Base-by-base conservation (phyloP, 1,139 yeast species). In the Pichiaceae sp. region DNA sequence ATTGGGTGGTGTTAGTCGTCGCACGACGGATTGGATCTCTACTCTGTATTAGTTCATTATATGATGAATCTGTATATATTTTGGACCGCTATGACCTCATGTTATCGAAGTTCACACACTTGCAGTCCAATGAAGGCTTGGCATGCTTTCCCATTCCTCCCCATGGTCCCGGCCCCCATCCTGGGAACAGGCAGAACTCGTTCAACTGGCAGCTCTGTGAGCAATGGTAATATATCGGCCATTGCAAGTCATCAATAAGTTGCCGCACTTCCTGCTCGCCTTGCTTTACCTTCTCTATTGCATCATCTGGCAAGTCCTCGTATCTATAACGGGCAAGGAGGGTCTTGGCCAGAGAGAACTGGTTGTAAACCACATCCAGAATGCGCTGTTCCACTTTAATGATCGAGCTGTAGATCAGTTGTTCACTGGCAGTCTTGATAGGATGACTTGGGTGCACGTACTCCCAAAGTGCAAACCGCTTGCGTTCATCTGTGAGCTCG, bases 81-180 rank as follows among this genome's bases (percentile, higher is more conserved):
- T n/a, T n/a, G n/a, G n/a, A n/a, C n/a, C n/a, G n/a, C n/a, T n/a
- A n/a, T n/a, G n/a, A n/a, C n/a, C n/a, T n/a, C n/a, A n/a, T n/a
- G n/a, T n/a, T n/a, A n/a, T n/a, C n/a, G 24, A 7, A 21, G 11
- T 11, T 11, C 9, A 21, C 11, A 11, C 24, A 21, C 11, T 21
- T 21, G 24, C 24, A 21, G 11, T 21, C 11, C 9, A 7, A 21
- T 11, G 24, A 11, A 7, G 24, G 24, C 11, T 21, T 21, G 24
- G 9, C 24, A 7, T 21, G 25, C 14, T 36, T 31, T n/a, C 29
- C 37, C 3, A 50, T 46, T 51, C 55, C 56, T 4, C 70, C 67
- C 16, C 69, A 32, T 2, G 77, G 75, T 1, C 68, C 57, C 1
- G 79, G 79, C 0, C 79, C 79, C 79, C 79, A 73, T 0, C 76